These are phyloP conservation scores for Chrysosphaeria jannelii DNA, from an alignment of 2,329 filamentous ascomycete species.

Conservation along the genomic window DNA sequence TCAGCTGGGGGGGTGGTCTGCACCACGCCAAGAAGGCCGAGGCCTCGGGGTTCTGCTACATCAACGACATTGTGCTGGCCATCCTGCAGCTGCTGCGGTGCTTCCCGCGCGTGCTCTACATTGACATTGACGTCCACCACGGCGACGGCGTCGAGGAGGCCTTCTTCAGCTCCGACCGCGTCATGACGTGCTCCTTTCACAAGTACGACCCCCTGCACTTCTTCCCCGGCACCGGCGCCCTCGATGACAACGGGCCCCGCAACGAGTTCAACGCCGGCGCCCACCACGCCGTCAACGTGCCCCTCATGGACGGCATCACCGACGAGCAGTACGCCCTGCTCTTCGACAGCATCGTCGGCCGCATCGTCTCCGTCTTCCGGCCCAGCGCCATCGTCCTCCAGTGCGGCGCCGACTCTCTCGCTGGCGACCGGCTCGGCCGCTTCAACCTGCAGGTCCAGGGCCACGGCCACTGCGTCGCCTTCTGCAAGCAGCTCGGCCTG, in stretches of 20 bases:
- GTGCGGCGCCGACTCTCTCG: constrained; percentile 82
- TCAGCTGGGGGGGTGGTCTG: constrained; percentile 89
- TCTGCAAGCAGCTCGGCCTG: constrained; percentile 50
- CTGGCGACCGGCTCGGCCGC: constrained; percentile 71
- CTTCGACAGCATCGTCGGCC: constrained; percentile 53
- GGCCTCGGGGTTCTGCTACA: constrained; percentile 91
- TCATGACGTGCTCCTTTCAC: constrained; percentile 83
- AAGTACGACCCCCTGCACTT: constrained; percentile 68
- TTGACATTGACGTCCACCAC: constrained; percentile 73
- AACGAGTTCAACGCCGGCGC: constrained; percentile 65
- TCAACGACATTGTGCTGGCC: constrained; percentile 91
- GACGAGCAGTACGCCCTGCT: constrained; percentile 68
- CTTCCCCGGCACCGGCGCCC: constrained; percentile 72
- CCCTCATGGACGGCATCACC: constrained; percentile 68
- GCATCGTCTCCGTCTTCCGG: constrained; percentile 55
- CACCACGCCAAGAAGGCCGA: constrained; percentile 90
- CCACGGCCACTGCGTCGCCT: constrained; percentile 73
- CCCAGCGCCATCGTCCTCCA: constrained; percentile 80
- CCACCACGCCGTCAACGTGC: constrained; percentile 73
- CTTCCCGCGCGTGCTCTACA: constrained; percentile 68
- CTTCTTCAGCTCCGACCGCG: constrained; percentile 56
- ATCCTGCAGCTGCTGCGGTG: constrained; percentile 65
- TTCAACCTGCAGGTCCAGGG: constrained; percentile 94
- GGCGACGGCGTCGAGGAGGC: constrained; percentile 66
- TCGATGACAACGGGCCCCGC: constrained; percentile 59